Conservation (phyloP, 345 rosid species). For the Camelina sativa region DNA sequence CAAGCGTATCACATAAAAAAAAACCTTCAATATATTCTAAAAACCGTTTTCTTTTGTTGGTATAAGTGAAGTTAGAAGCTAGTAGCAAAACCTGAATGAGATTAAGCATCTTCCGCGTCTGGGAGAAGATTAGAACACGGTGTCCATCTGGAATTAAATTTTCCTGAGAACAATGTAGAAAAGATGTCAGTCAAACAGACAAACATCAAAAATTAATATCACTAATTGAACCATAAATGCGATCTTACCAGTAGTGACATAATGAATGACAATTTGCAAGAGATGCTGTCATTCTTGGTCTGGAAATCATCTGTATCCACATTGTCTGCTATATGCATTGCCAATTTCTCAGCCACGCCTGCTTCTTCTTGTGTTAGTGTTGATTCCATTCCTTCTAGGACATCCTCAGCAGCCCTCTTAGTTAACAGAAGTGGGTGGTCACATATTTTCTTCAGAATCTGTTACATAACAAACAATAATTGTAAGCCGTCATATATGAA, state of each 20-base stretch:
- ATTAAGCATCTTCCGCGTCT: slow-evolving; percentile 96
- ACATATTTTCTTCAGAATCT: slow-evolving; percentile 94
- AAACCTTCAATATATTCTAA: slow-evolving; percentile 4
- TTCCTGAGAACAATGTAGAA: slow-evolving; percentile 52
- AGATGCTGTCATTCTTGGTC: slow-evolving; percentile 74
- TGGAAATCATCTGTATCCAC: slow-evolving; percentile 76
- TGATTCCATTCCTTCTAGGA: slow-evolving; percentile 92
- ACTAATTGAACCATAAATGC: slow-evolving; percentile 15
- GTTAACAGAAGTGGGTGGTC: slow-evolving; percentile 51
- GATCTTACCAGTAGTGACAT: slow-evolving; percentile 72
- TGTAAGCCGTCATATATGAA: slow-evolving; percentile 21
- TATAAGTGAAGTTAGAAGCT: neutral
- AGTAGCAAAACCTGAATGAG: slow-evolving; percentile 83
- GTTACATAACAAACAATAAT: slow-evolving; percentile 44
- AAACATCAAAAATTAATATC: slow-evolving; percentile 26
- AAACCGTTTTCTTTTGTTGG: too few relatives aligned
- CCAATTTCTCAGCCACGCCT: slow-evolving; percentile 83
- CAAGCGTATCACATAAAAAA: slow-evolving; percentile 18
- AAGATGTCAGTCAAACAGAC: slow-evolving; percentile 28
- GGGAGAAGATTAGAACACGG: slow-evolving; percentile 91
- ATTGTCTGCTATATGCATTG: slow-evolving; percentile 83
- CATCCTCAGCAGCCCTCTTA: slow-evolving; percentile 57
- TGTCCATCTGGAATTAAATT: slow-evolving; percentile 91
- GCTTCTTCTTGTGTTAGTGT: slow-evolving; percentile 81
- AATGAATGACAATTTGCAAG: slow-evolving; percentile 93